Conservation (phyloP, 169 alveolate species). For the Babesia ovis region DNA sequence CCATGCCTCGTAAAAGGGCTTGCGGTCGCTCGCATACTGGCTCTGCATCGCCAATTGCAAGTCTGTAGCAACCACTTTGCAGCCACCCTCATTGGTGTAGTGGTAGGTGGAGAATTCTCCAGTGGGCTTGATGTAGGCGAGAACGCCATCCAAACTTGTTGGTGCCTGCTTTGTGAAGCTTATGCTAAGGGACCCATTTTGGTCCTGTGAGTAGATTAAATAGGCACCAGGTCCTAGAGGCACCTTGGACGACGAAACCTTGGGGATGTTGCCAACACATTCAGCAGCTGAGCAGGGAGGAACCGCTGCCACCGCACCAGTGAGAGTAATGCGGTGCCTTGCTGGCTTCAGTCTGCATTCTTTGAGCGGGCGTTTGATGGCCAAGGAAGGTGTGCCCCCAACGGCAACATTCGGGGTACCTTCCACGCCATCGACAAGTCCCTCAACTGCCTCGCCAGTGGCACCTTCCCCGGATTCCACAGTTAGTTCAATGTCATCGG, state of each 20-base stretch:
- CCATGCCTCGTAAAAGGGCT: slow-evolving; percentile 71
- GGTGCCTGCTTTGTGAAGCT: slow-evolving; percentile 18
- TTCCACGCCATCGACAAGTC: background rate
- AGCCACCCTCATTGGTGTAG: slow-evolving; percentile 60
- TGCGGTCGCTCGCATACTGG: slow-evolving; percentile 70
- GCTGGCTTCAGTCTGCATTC: slow-evolving; percentile 39
- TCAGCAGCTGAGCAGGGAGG: slow-evolving; percentile 63
- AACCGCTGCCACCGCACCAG: slow-evolving; percentile 69
- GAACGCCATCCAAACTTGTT: slow-evolving; percentile 32
- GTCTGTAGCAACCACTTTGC: slow-evolving; percentile 52
- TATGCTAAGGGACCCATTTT: slow-evolving; percentile 45
- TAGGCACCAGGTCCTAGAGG: slow-evolving; percentile 53
- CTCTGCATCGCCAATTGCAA: slow-evolving; percentile 68
- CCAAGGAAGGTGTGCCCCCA: background rate
- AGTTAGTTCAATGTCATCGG: background rate
- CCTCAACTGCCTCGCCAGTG: slow-evolving; percentile 10
- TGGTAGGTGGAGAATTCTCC: slow-evolving; percentile 65
- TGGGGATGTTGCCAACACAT: slow-evolving; percentile 45
- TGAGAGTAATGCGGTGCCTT: slow-evolving; percentile 13
- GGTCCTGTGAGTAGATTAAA: slow-evolving; percentile 44
- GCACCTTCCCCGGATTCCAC: slow-evolving; percentile 1
- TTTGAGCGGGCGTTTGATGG: slow-evolving; percentile 24
- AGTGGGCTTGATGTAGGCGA: slow-evolving; percentile 63
- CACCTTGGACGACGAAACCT: slow-evolving; percentile 26
- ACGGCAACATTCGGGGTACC: slow-evolving; percentile 11